phyloP scores from a whole-genome alignment of 2,329 filamentous ascomycete genomes.

The Neofusicoccum parvum region DNA sequence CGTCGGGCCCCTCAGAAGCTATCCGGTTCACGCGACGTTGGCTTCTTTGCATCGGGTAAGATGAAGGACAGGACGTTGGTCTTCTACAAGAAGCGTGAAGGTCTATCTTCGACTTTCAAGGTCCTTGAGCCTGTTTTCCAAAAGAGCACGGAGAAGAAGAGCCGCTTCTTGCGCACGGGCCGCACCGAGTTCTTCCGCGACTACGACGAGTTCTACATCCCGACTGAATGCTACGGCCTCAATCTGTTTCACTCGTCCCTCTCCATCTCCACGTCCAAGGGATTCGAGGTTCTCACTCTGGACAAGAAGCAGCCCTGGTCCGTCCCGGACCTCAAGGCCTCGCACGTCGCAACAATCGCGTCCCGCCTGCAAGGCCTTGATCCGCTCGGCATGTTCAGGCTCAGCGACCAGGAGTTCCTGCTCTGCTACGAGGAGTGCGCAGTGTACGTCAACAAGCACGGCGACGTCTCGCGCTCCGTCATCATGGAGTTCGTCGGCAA shows the following conservation, averaged over 20 bases:
- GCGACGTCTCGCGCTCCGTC: slow-evolving; percentile 88
- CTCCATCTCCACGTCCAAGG: slow-evolving; percentile 85
- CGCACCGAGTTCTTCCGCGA: slow-evolving; percentile 95
- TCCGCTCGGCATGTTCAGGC: slow-evolving; percentile 93
- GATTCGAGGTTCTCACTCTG: slow-evolving; percentile 92
- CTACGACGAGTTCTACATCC: slow-evolving; percentile 98
- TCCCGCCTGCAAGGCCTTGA: slow-evolving; percentile 78
- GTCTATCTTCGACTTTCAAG: slow-evolving; percentile 89
- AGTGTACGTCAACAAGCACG: slow-evolving; percentile 97
- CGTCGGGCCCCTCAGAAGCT: slow-evolving; percentile 90
- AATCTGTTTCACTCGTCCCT: slow-evolving; percentile 96
- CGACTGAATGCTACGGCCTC: slow-evolving; percentile 89
- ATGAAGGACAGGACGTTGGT: slow-evolving; percentile 97
- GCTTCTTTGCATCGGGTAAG: slow-evolving; percentile 91
- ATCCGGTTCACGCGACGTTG: slow-evolving; percentile 83
- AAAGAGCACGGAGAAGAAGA: slow-evolving; percentile 83
- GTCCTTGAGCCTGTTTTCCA: slow-evolving; percentile 95
- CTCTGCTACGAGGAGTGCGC: slow-evolving; percentile 94
- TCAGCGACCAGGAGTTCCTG: slow-evolving; percentile 78
- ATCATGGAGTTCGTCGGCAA: slow-evolving; percentile 99
- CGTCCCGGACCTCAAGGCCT: slow-evolving; percentile 80
- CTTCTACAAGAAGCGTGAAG: slow-evolving; percentile 96
- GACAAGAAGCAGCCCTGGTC: slow-evolving; percentile 97
- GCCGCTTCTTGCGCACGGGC: slow-evolving; percentile 69
- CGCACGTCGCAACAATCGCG: slow-evolving; percentile 82